Conservation (phyloP, 352 stramenopile species). For the Pythium diclinum region DNA sequence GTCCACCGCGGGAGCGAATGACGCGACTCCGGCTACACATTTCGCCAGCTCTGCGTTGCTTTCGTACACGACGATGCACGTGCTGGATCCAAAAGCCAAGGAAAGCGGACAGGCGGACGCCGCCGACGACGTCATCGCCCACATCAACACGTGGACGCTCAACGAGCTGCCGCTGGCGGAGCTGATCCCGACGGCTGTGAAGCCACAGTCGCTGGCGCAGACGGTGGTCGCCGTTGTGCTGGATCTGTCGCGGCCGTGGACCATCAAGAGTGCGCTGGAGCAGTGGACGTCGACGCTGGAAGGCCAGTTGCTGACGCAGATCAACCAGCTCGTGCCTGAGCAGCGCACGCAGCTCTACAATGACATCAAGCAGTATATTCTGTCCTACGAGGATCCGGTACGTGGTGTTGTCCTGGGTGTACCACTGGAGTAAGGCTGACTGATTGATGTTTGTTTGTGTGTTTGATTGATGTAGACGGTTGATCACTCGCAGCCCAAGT, state of each 20-base stretch:
- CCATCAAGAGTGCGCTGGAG: constrained; percentile 77
- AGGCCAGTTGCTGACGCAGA: constrained; percentile 65
- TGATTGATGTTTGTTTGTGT: background rate
- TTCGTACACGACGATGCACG: constrained; percentile 58
- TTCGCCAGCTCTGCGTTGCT: constrained; percentile 45
- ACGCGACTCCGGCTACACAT: constrained; percentile 17
- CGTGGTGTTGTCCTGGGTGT: constrained; percentile 8
- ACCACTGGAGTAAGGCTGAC: background rate
- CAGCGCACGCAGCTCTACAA: constrained; percentile 58
- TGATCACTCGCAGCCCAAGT: constrained; percentile 44
- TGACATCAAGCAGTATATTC: constrained; percentile 66
- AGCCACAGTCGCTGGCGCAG: constrained; percentile 49
- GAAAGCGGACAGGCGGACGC: constrained; percentile 39
- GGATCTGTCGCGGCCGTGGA: constrained; percentile 75
- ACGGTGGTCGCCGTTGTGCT: constrained; percentile 66
- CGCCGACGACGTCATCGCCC: constrained; percentile 68
- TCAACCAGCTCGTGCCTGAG: constrained; percentile 54
- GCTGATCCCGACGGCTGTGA: constrained; percentile 65
- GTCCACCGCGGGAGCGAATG: constrained; percentile 13
- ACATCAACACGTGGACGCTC: constrained; percentile 73
- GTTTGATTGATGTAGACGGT: constrained; percentile 36
- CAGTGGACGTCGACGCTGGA: constrained; percentile 77
- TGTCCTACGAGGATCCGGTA: constrained; percentile 78
- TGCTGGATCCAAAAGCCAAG: constrained; percentile 62
- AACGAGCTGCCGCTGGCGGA: constrained; percentile 68